Percentiles rank a stretch among this genome's conserved stretches.
Conservation (phyloP, 1,284 basidiomycete genomes). For the Leccinum subspadiceum region DNA sequence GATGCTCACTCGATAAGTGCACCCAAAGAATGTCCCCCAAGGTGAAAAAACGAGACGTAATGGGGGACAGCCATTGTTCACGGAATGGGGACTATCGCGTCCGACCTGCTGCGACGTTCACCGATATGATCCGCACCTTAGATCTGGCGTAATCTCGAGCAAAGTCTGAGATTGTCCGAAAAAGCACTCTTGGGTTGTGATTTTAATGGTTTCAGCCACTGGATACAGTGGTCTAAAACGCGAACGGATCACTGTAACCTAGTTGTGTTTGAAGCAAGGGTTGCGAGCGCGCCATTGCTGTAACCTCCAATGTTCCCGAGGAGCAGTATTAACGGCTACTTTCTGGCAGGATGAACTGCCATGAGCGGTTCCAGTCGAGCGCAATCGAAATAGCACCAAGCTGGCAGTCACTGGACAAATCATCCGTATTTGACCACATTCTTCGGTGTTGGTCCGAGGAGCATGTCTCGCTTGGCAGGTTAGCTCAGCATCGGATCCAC, state of each 20-base stretch:
- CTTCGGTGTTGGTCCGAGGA: not conserved
- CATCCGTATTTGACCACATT: not conserved
- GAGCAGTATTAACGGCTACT: not conserved
- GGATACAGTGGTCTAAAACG: not conserved
- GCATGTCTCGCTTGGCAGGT: not conserved
- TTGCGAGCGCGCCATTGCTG: not conserved
- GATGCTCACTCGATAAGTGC: too few relatives aligned
- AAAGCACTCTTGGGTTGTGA: not conserved
- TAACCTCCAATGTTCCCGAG: not conserved
- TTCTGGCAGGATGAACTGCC: not conserved
- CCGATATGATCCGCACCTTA: not conserved
- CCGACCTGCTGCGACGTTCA: not conserved
- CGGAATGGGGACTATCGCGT: not conserved
- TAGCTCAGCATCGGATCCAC: not conserved
- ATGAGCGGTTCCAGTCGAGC: not conserved
- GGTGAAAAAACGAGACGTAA: not conserved
- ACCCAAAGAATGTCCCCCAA: too few relatives aligned
- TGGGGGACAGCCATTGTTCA: not conserved
- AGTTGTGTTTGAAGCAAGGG: not conserved
- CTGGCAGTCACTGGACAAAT: not conserved
- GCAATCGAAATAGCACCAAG: not conserved
- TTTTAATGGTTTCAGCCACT: not conserved
- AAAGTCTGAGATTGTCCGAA: not conserved
- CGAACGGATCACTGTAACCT: too few relatives aligned
- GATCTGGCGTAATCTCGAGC: not conserved